Evolutionary conservation across 257 asterid genomes (phyloP).

Genomic region (Schizonepeta tenuifolia): DNA sequence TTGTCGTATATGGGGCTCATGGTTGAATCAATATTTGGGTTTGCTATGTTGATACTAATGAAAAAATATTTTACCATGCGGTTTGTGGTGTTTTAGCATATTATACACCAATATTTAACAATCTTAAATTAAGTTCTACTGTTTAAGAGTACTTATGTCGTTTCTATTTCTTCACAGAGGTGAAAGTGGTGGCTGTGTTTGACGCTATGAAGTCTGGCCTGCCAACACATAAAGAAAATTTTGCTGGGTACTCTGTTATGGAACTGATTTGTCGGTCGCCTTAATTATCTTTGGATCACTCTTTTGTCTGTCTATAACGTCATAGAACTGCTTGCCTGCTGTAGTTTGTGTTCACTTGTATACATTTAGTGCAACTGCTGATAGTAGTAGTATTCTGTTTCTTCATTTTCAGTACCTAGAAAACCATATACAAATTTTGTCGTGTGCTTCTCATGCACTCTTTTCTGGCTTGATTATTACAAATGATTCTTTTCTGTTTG

Average conservation of each 20-base stretch:
- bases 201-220: conserved; percentile 97
- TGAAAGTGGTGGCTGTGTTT: conserved; percentile 96
- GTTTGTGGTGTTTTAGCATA: conserved; percentile 7
- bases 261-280: conserved; percentile 19
- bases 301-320: neutral
- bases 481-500: neutral
- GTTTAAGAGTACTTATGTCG: conserved; percentile 30
- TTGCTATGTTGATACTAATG: neutral
- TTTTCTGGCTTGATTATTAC: neutral
- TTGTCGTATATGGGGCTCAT: neutral
- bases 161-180: conserved; percentile 63
- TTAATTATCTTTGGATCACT: conserved; percentile 6
- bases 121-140: conserved; percentile 28
- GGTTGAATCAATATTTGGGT: conserved; percentile 22
- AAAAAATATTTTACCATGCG: conserved; percentile 13
- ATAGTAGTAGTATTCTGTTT: neutral
- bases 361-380: conserved; percentile 15
- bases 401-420: conserved; percentile 5
- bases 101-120: neutral
- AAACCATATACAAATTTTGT: neutral
- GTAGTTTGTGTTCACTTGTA: conserved; percentile 18
- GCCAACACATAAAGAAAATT: conserved; percentile 80
- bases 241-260: conserved; percentile 68
- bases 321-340: conserved; percentile 3
- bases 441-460: neutral